Base-by-base conservation (phyloP, 2,329 filamentous ascomycete genomes). In the Claviceps sp. region DNA sequence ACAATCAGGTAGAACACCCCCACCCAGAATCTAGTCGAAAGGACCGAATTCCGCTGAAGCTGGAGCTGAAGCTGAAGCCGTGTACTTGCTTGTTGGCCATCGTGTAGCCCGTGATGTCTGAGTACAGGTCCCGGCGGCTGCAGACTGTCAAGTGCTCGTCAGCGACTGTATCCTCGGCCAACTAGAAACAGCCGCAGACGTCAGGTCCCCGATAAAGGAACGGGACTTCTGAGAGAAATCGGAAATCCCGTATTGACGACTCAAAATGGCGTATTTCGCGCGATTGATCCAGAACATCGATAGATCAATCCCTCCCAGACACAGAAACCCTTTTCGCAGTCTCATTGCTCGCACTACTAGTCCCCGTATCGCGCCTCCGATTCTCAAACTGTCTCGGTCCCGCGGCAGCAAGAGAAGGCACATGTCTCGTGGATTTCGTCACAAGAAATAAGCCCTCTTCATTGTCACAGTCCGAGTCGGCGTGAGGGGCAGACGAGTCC, bases 321-420 rank as follows among this genome's bases (percentile, higher is more conserved):
- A 11, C 46, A 24, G 34, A 17, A 3, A 47, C 34, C 62, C 80
- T 81, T 67, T 81, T 83, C 41, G 80, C 80, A 44, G 80, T 84
- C 58, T 82, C 80, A 1, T 77, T 81, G 60, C 79, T 82, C 37
- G 74, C 76, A 30, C 78, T 75, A 57, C 77, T 81, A 1, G 75
- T 76, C 57, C 81, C 79, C 51, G 80, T 83, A 57, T 80, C 77
- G 37, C 80, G 73, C 52, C 80, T 70, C 54, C 68, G 69, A 2
- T 72, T 66, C 46, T 66, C 67, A 50, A 68, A 68, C 34, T 64
- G 66, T 14, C 65, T 48, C 54, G 60, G 50, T 5, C 52, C 39
- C 6, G 48, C 52, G 50, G 34, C 59, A 17, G 41, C 53, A 14
- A 51, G 53, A 30, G 59, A 56, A 6, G 57, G 55, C 22, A 65